These are phyloP conservation scores for Neurospora sp. DNA, from an alignment of 495 filamentous ascomycete species.

Conservation along the genomic window DNA sequence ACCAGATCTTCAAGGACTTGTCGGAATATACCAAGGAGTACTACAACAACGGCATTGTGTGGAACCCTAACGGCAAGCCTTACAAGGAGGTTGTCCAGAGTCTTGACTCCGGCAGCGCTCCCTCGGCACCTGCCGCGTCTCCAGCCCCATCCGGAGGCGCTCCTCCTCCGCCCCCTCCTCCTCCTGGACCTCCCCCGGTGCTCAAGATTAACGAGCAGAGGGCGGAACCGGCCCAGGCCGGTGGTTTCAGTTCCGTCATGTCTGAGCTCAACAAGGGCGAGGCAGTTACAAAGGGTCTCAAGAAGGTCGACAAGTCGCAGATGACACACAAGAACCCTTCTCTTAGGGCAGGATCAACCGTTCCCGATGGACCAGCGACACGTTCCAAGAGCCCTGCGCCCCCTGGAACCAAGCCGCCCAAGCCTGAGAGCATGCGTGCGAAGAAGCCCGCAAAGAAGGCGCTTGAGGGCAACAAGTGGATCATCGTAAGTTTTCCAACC, in stretches of 20 bases:
- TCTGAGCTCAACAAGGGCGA: constrained; percentile 82
- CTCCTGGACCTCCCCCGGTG: constrained; percentile 47
- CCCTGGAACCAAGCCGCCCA: constrained; percentile 73
- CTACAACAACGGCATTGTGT: constrained; percentile 67
- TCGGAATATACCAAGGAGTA: constrained; percentile 71
- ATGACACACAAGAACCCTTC: constrained; percentile 99
- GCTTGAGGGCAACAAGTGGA: constrained; percentile 92
- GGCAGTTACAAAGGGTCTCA: constrained; percentile 71
- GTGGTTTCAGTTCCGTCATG: constrained; percentile 78
- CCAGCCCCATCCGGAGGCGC: constrained; percentile 37
- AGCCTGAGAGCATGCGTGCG: constrained; percentile 85
- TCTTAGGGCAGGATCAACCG: constrained; percentile 62
- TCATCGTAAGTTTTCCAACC: constrained; percentile 44
- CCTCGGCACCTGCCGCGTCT: constrained; percentile 9
- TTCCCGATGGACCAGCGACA: constrained; percentile 46
- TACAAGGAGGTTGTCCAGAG: constrained; percentile 56
- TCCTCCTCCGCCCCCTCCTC: constrained; percentile 69
- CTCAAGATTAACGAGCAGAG: constrained; percentile 39
- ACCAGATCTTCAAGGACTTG: constrained; percentile 74
- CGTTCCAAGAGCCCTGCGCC: constrained; percentile 75
- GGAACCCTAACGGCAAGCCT: constrained; percentile 77
- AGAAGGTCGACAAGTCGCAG: constrained; percentile 85
- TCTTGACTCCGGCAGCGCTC: constrained; percentile 26
- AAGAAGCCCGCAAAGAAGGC: constrained; percentile 91
- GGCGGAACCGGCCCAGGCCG: constrained; percentile 15